A percentile compares a stretch with the other conserved stretches of the same genome.
phyloP scores from a whole-genome alignment of 2,329 filamentous ascomycete genomes.

The Thielaviopsis ethacetica region DNA sequence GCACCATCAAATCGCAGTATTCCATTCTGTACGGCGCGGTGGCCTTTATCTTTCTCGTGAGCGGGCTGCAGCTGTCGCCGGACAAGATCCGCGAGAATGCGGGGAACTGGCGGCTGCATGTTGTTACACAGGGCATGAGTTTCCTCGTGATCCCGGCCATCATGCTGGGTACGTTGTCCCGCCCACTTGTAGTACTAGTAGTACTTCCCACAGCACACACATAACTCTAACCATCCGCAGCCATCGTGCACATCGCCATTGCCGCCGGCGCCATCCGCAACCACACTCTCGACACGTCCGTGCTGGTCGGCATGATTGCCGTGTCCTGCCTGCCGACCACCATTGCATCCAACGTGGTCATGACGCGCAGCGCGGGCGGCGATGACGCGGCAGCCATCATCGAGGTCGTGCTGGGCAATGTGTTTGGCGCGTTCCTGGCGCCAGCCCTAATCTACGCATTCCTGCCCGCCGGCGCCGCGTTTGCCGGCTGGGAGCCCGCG shows the following conservation, averaged over 20 bases:
- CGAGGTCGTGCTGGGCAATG: constrained; percentile 54
- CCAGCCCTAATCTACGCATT: constrained; percentile 48
- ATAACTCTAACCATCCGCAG: constrained; percentile 15
- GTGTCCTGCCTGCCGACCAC: constrained; percentile 55
- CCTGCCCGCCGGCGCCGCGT: constrained; percentile 34
- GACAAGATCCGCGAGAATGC: constrained; percentile 44
- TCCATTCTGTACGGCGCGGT: constrained; percentile 53
- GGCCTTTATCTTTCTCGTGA: constrained; percentile 53
- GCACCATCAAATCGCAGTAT: constrained; percentile 35
- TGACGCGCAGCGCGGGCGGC: constrained; percentile 52
- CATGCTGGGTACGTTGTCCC: constrained; percentile 32
- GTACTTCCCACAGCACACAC: too few species aligned
- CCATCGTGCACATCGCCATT: constrained; percentile 30
- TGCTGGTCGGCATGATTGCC: constrained; percentile 52
- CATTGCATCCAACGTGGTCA: constrained; percentile 57
- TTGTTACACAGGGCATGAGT: constrained; percentile 49
- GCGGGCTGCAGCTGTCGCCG: constrained; percentile 50
- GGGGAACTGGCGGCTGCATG: constrained; percentile 50
- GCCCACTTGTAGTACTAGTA: too few species aligned
- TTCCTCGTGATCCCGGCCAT: constrained; percentile 50
- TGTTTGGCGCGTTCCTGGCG: constrained; percentile 50
- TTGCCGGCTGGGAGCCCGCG: constrained; percentile 38
- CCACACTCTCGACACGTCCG: constrained; percentile 42
- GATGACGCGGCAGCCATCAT: constrained; percentile 50
- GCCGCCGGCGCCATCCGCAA: constrained; percentile 31